phyloP scores from a whole-genome alignment of 2,329 filamentous ascomycete species.

The Fusarium floridanum region DNA sequence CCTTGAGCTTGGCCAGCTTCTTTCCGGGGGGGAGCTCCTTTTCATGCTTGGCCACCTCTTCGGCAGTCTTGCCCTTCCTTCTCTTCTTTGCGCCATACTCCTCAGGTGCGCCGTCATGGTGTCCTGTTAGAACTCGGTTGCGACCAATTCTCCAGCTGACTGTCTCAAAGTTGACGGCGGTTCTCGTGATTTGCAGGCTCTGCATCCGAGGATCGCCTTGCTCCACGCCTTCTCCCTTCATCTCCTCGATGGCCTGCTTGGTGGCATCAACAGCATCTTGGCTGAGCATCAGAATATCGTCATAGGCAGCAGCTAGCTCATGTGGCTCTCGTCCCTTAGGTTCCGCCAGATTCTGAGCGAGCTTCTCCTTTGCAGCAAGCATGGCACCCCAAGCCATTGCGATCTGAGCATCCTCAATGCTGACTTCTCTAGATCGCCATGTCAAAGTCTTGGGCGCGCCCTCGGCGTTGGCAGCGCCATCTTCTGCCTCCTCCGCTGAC shows the following conservation, averaged over 20 bases:
- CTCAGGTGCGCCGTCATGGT: constrained; percentile 78
- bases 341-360: constrained; percentile 63
- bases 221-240: constrained; percentile 84
- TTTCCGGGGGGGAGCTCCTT: constrained; percentile 78
- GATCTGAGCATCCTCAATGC: constrained; percentile 93
- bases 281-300: constrained; percentile 88
- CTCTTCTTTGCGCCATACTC: constrained; percentile 64
- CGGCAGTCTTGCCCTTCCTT: constrained; percentile 56
- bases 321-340: constrained; percentile 61
- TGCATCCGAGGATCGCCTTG: constrained; percentile 91
- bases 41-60: constrained; percentile 58
- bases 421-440: constrained; percentile 88
- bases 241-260: constrained; percentile 91
- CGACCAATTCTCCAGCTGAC: constrained; percentile 95
- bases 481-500: constrained; percentile 63
- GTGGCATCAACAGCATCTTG: constrained; percentile 96
- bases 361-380: constrained; percentile 62
- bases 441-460: constrained; percentile 79
- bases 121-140: constrained; percentile 89
- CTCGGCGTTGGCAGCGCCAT: constrained; percentile 63
- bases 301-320: constrained; percentile 88
- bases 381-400: constrained; percentile 84
- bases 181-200: constrained; percentile 89
- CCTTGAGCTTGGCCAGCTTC: constrained; percentile 83
- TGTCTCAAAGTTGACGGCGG: constrained; percentile 93